These are phyloP conservation scores for Gilbertella persicaria DNA, from an alignment of 371 early-diverging fungal genomes.

Conservation along the genomic window DNA sequence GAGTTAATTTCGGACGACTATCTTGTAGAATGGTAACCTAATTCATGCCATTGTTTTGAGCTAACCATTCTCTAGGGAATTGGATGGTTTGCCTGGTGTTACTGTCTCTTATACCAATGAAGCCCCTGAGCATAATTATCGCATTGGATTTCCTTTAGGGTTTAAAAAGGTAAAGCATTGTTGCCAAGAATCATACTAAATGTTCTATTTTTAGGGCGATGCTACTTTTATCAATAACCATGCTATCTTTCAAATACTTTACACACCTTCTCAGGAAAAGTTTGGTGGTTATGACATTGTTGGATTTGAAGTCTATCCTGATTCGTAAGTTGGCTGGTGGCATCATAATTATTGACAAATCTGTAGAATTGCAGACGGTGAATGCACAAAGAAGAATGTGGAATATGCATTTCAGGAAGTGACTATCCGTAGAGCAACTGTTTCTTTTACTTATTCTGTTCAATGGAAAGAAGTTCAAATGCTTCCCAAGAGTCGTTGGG, in stretches of 20 bases:
- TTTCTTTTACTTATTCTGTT: constrained; percentile 47
- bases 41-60: neutral
- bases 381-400: constrained; percentile 35
- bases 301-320: constrained; percentile 54
- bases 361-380: constrained; percentile 34
- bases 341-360: neutral
- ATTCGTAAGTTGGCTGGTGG: constrained; percentile 32
- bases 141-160: constrained; percentile 51
- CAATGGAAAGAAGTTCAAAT: constrained; percentile 42
- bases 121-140: constrained; percentile 42
- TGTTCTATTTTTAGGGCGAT: constrained; percentile 6
- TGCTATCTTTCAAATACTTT: constrained; percentile 44
- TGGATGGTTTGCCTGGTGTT: constrained; percentile 46
- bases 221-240: constrained; percentile 44
- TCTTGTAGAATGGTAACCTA: constrained; percentile 45
- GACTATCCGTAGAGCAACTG: constrained; percentile 23
- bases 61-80: constrained; percentile 27
- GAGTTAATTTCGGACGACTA: constrained; percentile 42
- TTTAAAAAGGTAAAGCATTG: constrained; percentile 21
- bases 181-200: constrained; percentile 1
- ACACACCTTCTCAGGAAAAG: constrained; percentile 12
- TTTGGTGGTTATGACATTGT: constrained; percentile 27
- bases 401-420: constrained; percentile 45
- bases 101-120: constrained; percentile 55
- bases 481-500: constrained; percentile 30